Evolutionary conservation across 768 basidiomycete species (phyloP).

Genomic region (Trametes sanguinea): DNA sequence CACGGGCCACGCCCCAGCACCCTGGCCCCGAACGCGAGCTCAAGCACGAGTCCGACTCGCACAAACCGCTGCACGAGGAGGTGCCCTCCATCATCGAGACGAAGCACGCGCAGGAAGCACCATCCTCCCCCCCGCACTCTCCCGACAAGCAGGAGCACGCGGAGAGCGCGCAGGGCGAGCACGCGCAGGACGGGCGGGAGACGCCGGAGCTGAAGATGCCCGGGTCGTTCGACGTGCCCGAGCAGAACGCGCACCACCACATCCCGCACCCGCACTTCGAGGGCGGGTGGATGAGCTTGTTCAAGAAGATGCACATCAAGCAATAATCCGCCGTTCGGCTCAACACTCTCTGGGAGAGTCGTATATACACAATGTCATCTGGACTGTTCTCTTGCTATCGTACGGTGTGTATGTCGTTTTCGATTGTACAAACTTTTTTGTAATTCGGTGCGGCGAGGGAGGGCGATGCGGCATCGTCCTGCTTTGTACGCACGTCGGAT

Average conservation of each 20-base stretch:
- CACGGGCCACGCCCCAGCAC: background rate
- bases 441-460: no score
- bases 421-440: no score
- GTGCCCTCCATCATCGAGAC: slow-evolving; percentile 5
- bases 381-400: no score
- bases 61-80: slow-evolving; percentile 27
- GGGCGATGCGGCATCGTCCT: no score
- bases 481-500: no score
- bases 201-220: slow-evolving; percentile 45
- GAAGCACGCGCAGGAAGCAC: background rate
- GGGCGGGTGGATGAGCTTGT: slow-evolving; percentile 19
- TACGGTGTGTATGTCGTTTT: no score
- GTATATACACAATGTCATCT: no score
- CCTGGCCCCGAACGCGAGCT: slow-evolving; percentile 26
- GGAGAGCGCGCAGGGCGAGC: background rate
- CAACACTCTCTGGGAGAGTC: no score
- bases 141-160: background rate
- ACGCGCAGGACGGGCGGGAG: slow-evolving; percentile 6
- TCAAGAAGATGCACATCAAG: slow-evolving; percentile 24
- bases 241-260: slow-evolving; percentile 13
- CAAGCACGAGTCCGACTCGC: slow-evolving; percentile 29
- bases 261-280: slow-evolving; percentile 18
- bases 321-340: slow-evolving; percentile 1
- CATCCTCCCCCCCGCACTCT: background rate
- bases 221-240: slow-evolving; percentile 47